Percentiles rank a stretch among this genome's conserved stretches.
These are phyloP conservation scores for Nothophaeocryptopus gaeumannii DNA, from an alignment of 2,329 filamentous ascomycete species.

Conservation along the genomic window DNA sequence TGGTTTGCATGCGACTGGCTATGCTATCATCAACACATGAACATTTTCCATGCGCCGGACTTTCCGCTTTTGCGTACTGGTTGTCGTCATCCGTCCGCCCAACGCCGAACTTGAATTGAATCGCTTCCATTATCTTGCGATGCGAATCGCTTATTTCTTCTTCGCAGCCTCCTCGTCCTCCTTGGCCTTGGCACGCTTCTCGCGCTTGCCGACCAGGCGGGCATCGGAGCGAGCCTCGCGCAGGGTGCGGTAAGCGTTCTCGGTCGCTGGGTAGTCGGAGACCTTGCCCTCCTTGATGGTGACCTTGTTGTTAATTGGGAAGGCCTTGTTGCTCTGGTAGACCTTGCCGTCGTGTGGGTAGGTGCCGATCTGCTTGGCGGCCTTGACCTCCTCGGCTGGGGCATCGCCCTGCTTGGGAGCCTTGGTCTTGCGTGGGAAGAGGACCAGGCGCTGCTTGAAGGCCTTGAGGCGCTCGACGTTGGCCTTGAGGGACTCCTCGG, in stretches of 20 bases:
- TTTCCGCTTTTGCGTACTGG: slow-evolving; percentile 20
- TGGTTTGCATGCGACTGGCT: slow-evolving; percentile 23
- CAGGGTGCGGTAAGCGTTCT: slow-evolving; percentile 83
- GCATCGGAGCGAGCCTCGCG: slow-evolving; percentile 80
- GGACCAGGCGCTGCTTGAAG: slow-evolving; percentile 92
- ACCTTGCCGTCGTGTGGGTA: slow-evolving; percentile 43
- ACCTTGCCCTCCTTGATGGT: slow-evolving; percentile 81
- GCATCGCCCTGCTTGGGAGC: slow-evolving; percentile 91
- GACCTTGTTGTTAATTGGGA: slow-evolving; percentile 69
- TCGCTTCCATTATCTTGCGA: slow-evolving; percentile 18
- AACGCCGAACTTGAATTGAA: slow-evolving; percentile 26
- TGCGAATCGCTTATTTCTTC: slow-evolving; percentile 69
- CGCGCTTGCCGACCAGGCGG: slow-evolving; percentile 76
- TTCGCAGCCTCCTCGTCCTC: slow-evolving; percentile 72
- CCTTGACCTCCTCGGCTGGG: slow-evolving; percentile 75
- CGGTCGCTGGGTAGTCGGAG: slow-evolving; percentile 66
- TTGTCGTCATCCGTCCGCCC: slow-evolving; percentile 16
- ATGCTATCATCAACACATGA: slow-evolving; percentile 23
- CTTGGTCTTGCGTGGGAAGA: slow-evolving; percentile 94
- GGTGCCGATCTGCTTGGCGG: slow-evolving; percentile 57
- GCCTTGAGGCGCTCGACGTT: slow-evolving; percentile 98
- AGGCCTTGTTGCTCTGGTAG: slow-evolving; percentile 45
- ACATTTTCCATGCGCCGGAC: slow-evolving; percentile 23
- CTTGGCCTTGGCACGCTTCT: slow-evolving; percentile 91
- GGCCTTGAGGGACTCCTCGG: slow-evolving; percentile 86